Percentiles rank a stretch among this genome's conserved stretches.
Evolutionary conservation across 805 yeast genomes (phyloP).

Genomic region (Deakozyma indianensis): DNA sequence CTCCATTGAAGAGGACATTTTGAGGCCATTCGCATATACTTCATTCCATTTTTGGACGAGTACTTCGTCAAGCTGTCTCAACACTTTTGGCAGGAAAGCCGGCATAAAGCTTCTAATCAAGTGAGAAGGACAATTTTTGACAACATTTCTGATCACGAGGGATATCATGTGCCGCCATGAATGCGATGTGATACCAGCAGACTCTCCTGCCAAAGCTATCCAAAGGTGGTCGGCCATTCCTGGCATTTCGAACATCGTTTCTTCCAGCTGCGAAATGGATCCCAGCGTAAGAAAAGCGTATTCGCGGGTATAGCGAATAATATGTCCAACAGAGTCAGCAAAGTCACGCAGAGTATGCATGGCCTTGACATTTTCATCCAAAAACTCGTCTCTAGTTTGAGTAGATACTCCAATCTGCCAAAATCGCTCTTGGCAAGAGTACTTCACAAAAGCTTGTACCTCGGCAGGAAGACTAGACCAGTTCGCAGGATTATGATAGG

Average conservation of each 20-base stretch:
- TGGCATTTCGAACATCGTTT: conserved; percentile 76
- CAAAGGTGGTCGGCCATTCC: conserved; percentile 62
- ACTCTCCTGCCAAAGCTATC: conserved; percentile 76
- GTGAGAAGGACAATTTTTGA: conserved; percentile 74
- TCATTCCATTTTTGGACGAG: conserved; percentile 64
- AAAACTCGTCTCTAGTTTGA: conserved; percentile 84
- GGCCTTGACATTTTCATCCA: conserved; percentile 88
- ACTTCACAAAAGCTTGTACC: conserved; percentile 82
- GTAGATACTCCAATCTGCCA: conserved; percentile 98
- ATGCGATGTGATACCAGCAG: conserved; percentile 80
- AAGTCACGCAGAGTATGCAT: conserved; percentile 88
- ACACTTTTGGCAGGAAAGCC: conserved; percentile 63
- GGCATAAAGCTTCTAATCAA: conserved; percentile 56
- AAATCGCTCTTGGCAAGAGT: conserved; percentile 82
- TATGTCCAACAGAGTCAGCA: conserved; percentile 96
- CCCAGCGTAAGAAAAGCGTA: conserved; percentile 85
- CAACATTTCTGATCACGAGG: conserved; percentile 70
- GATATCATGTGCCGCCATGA: conserved; percentile 97
- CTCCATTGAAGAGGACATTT: conserved; percentile 23
- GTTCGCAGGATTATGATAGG: conserved; percentile 85
- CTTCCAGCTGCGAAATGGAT: conserved; percentile 80
- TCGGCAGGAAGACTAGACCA: conserved; percentile 81
- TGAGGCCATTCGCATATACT: conserved; percentile 35
- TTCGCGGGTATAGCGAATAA: conserved; percentile 87
- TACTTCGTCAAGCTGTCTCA: conserved; percentile 59